Evolutionary conservation across 2,329 filamentous ascomycete genomes (phyloP).

Genomic region (Diaporthe capsici): DNA sequence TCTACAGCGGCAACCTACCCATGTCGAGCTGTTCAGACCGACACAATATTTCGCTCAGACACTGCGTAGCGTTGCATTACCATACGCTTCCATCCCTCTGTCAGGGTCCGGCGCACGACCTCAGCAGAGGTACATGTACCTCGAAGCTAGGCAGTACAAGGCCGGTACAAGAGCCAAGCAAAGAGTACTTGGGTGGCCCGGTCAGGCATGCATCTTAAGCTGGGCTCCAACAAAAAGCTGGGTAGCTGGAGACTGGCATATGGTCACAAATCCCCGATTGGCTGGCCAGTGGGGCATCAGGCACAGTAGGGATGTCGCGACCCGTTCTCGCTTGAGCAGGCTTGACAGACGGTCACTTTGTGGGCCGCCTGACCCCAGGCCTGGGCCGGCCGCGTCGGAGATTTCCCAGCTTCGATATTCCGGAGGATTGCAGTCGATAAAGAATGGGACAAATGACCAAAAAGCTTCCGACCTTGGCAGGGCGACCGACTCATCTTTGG

Average conservation of each 20-base stretch:
- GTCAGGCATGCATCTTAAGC: constrained; percentile 13
- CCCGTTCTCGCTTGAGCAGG: constrained; percentile 36
- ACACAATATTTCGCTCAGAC: constrained; percentile 23
- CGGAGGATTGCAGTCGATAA: constrained; percentile 32
- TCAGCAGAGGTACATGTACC: constrained; percentile 35
- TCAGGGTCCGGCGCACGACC: constrained; percentile 6
- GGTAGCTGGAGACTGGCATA: constrained; percentile 4
- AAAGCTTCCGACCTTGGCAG: constrained; percentile 17
- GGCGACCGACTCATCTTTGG: constrained; percentile 3
- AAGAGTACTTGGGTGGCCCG: constrained; percentile 18
- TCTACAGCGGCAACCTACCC: constrained; percentile 32
- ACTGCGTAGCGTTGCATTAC: constrained; percentile 24
- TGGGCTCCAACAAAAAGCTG: constrained; percentile 22
- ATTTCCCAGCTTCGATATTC: constrained; percentile 28
- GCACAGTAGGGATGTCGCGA: constrained; percentile 34
- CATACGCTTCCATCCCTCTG: background rate
- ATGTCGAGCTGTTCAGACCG: constrained; percentile 30
- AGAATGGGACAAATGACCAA: constrained; percentile 20
- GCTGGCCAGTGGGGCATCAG: constrained; percentile 3
- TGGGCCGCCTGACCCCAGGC: constrained; percentile 21
- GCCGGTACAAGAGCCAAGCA: background rate
- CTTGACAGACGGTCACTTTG: constrained; percentile 29
- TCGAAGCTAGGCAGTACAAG: constrained; percentile 32
- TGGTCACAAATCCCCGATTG: constrained; percentile 39
- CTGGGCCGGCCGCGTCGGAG: constrained; percentile 37